A percentile compares a stretch with the other conserved stretches of the same genome.
phyloP scores from a whole-genome alignment of 208 protist species.

The Acanthamoeba comandoni region DNA sequence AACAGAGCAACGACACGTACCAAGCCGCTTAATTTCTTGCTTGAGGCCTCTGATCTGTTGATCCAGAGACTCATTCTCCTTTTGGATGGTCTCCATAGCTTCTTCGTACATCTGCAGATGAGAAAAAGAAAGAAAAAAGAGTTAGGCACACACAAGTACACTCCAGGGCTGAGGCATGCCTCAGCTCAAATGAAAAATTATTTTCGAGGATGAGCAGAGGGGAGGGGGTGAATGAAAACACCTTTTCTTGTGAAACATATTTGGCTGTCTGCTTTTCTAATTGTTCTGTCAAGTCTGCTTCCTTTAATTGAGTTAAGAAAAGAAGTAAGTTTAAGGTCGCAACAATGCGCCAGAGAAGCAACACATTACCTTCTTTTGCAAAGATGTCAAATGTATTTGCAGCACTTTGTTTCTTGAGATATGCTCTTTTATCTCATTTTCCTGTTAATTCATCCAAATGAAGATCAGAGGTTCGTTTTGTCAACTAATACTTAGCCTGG shows the following conservation, averaged over 20 bases:
- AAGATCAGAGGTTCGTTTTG: too few species aligned
- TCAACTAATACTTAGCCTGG: too few species aligned
- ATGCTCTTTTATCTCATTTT: constrained; percentile 73
- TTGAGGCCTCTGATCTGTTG: constrained; percentile 31
- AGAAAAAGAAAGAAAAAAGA: background rate
- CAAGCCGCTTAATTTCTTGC: constrained; percentile 27
- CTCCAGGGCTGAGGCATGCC: too few species aligned
- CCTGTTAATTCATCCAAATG: constrained; percentile 9
- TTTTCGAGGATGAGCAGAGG: background rate
- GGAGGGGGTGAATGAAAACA: background rate
- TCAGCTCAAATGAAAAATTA: background rate
- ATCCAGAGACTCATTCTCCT: constrained; percentile 56
- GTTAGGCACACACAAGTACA: too few species aligned
- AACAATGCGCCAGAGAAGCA: background rate
- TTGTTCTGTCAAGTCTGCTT: constrained; percentile 49
- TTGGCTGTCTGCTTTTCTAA: constrained; percentile 62
- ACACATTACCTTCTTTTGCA: constrained; percentile 44
- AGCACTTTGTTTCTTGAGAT: constrained; percentile 54
- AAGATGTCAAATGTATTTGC: constrained; percentile 37
- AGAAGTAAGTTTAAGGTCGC: background rate
- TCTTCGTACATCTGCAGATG: constrained; percentile 66
- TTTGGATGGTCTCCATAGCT: constrained; percentile 63
- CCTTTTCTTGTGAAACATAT: constrained; percentile 60
- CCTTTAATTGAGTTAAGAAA: constrained; percentile 28
- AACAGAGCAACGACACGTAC: background rate